Percentiles rank a stretch among this genome's conserved stretches.
phyloP scores from a whole-genome alignment of 1,284 basidiomycete genomes.

The Coriolopsis trogii region DNA sequence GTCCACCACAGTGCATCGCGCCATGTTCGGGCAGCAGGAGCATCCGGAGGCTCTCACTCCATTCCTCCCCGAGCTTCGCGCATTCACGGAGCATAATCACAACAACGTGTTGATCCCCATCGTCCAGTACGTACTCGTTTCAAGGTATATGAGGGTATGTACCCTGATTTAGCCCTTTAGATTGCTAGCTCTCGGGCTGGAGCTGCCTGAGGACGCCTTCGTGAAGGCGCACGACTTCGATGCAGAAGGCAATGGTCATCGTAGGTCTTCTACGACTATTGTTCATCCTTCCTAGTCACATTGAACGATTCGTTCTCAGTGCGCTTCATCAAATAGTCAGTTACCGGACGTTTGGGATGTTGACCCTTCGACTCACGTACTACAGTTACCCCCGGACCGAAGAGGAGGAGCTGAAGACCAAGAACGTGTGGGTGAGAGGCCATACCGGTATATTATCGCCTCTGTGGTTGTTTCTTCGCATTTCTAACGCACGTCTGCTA shows the following conservation, averaged over 20 bases:
- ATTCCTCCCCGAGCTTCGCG: constrained; percentile 45
- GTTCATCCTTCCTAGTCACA: neutral
- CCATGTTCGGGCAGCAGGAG: constrained; percentile 23
- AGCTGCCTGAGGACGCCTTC: constrained; percentile 39
- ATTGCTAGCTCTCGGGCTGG: constrained; percentile 43
- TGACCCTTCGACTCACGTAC: neutral
- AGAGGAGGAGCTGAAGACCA: constrained; percentile 54
- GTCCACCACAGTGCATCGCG: too few species aligned
- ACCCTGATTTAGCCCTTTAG: too few species aligned
- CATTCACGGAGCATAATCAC: constrained; percentile 36
- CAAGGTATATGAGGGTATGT: too few species aligned
- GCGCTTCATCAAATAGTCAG: constrained; percentile 41
- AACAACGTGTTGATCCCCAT: constrained; percentile 30
- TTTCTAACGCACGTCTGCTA: rapidly evolving
- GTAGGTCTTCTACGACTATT: constrained; percentile 15
- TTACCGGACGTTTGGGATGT: neutral
- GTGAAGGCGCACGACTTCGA: constrained; percentile 32
- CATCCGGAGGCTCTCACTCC: constrained; percentile 41
- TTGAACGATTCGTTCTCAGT: constrained; percentile 15
- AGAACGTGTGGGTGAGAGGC: constrained; percentile 64
- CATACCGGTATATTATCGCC: too few species aligned
- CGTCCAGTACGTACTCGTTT: too few species aligned
- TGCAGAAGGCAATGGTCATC: constrained; percentile 26
- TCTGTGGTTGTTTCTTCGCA: too few species aligned
- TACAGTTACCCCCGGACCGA: constrained; percentile 34